Base-by-base conservation (phyloP, 2,329 filamentous ascomycete species). In the Chrysoporthe deuterocubensis region DNA sequence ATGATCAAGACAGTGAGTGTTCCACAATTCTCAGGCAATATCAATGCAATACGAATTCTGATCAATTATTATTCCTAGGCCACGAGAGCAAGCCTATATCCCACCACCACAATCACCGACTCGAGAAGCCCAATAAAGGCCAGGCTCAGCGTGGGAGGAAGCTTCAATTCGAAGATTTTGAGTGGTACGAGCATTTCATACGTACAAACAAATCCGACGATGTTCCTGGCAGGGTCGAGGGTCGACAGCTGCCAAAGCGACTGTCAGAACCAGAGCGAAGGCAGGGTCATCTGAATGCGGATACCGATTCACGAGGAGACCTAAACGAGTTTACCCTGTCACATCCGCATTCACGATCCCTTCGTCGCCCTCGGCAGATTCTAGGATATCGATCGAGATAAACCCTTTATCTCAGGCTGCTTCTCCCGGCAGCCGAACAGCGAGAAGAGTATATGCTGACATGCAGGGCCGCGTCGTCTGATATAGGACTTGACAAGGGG, bases 121-220 rank as follows among this genome's bases (percentile, higher is more conserved):
- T 84, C 67, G 88, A 90, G 60, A 85, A 83, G 74, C 77, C 81
- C 62, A 81, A 80, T 75, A 86, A 85, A 72, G 91, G 90, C 72
- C 90, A 92, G 66, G 88, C 87, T 75, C 94, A 97, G 78, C 91
- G 94, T 71, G 90, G 92, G 68, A 89, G 96, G 75, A 97, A 97
- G 80, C 84, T 99, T 69, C 95, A 98, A 78, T 87, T 98, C 69
- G 97, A 93, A 80, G 96, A 99, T 80, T 93, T 99, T 78, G 95
- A 99, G 80, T 99, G 96, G 96, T 97, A 95, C 73, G 77, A 63
- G 58, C 71, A 64, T 44, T 56, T 43, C 14, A 16, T 34, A 40
- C 21, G 44, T 34, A 26, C n/a, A 58, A 32, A 42, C 40, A 26
- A 42, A 40, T 52, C 64, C n/a, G 44, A 16, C 46, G 43, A 42